Percentiles rank a stretch among this genome's conserved stretches.
Conservation (phyloP, 1,284 basidiomycete genomes). For the Leccinum pachyderme region DNA sequence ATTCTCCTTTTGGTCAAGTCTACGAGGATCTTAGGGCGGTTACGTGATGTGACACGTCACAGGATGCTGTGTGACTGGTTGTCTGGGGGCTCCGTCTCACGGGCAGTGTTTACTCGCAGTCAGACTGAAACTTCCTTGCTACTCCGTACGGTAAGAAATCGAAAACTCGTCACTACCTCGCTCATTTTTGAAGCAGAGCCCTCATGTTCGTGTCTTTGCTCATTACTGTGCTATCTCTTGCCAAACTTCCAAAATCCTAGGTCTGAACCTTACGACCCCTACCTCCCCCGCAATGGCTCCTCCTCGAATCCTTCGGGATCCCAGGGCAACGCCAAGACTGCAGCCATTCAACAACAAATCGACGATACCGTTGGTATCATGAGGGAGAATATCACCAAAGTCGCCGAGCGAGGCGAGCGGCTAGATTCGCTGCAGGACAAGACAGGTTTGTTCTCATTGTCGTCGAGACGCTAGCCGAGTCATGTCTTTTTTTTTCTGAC, state of each 20-base stretch:
- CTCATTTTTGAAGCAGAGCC: constrained; percentile 6
- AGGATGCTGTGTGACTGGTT: not conserved
- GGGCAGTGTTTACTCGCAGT: not conserved
- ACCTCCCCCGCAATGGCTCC: constrained; percentile 80
- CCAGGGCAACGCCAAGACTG: constrained; percentile 75
- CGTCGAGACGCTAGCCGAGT: not conserved
- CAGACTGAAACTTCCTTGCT: not conserved
- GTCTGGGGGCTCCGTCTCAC: not conserved
- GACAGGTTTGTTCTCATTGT: constrained; percentile 69
- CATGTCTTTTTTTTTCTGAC: constrained; percentile 3
- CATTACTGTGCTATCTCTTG: constrained; percentile 6
- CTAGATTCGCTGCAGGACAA: constrained; percentile 96
- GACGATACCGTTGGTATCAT: constrained; percentile 96
- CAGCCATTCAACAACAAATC: constrained; percentile 91
- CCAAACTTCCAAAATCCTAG: constrained; percentile 37
- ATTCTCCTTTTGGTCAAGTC: too few relatives aligned
- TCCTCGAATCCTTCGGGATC: constrained; percentile 53
- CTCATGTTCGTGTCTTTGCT: constrained; percentile 27
- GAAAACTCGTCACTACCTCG: too few relatives aligned
- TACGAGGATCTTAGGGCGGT: too few relatives aligned
- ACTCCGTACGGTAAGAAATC: too few relatives aligned
- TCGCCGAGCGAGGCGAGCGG: constrained; percentile 93
- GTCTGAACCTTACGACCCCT: constrained; percentile 96
- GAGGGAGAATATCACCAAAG: constrained; percentile 96
- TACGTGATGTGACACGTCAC: not conserved